Conservation (phyloP, 2,329 filamentous ascomycete genomes). For the Cryphonectria radicalis region DNA sequence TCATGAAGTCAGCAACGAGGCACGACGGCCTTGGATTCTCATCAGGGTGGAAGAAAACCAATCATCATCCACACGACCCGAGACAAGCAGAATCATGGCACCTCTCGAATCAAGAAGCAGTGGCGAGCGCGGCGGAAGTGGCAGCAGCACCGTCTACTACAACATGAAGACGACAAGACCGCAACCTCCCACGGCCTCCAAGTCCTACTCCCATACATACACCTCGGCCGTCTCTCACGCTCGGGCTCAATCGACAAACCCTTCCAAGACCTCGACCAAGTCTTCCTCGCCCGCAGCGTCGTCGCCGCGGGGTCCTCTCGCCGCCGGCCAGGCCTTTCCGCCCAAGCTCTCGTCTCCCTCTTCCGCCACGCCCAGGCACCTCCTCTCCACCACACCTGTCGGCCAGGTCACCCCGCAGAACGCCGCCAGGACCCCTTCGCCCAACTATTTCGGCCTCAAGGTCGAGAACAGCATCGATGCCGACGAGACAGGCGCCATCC, state of each 20-base stretch:
- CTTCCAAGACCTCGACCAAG: conserved; percentile 46
- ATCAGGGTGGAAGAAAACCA: conserved; percentile 16
- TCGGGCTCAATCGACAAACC: conserved; percentile 47
- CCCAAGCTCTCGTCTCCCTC: conserved; percentile 52
- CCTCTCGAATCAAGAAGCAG: conserved; percentile 37
- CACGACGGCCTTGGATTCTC: conserved; percentile 23
- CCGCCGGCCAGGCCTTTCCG: conserved; percentile 59
- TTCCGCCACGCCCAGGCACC: conserved; percentile 20
- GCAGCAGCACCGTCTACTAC: conserved; percentile 44
- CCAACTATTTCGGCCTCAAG: conserved; percentile 85
- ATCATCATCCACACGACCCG: conserved; percentile 15
- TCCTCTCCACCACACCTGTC: conserved; percentile 20
- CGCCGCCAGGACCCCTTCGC: conserved; percentile 62
- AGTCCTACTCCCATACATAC: conserved; percentile 35
- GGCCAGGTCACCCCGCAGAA: conserved; percentile 37
- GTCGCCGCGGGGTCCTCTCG: conserved; percentile 56
- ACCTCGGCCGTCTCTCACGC: conserved; percentile 38
- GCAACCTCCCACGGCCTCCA: conserved; percentile 41
- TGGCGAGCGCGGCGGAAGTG: conserved; percentile 30
- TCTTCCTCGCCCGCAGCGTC: conserved; percentile 57
- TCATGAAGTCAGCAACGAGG: conserved; percentile 21
- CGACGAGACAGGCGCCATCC: conserved; percentile 65
- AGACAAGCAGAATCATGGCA: conserved; percentile 28
- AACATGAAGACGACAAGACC: conserved; percentile 52
- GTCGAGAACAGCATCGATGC: conserved; percentile 64